A percentile compares a stretch with the other conserved stretches of the same genome.
Conservation (phyloP, 1,284 basidiomycete genomes). For the Apiotrichum porosum region DNA sequence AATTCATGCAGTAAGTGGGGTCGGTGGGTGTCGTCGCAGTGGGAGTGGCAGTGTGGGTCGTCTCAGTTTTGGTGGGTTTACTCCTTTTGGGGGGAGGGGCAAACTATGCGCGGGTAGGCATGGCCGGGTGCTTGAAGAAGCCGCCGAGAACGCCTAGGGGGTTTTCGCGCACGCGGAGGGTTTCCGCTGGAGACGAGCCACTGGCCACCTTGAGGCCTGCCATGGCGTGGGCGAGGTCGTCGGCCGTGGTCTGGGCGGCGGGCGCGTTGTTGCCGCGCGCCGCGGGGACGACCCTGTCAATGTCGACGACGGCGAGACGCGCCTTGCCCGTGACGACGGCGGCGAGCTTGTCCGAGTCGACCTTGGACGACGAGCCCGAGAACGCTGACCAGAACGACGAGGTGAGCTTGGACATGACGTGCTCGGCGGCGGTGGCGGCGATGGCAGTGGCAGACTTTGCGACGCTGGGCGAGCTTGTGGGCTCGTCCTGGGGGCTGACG, state of each 20-base stretch:
- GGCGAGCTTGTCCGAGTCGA: slow-evolving; percentile 48
- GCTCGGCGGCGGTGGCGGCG: slow-evolving; percentile 33
- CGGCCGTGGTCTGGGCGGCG: slow-evolving; percentile 2
- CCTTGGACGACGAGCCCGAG: slow-evolving; percentile 20
- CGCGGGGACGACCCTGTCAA: not conserved
- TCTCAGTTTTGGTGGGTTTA: not conserved
- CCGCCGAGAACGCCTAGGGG: slow-evolving; percentile 23
- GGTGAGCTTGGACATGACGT: slow-evolving; percentile 47
- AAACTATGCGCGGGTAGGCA: too few species aligned
- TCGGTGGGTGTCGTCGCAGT: too few species aligned
- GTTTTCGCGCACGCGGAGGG: slow-evolving; percentile 24
- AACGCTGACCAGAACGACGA: slow-evolving; percentile 51
- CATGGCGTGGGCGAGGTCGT: slow-evolving; percentile 28
- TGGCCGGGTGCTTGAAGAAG: slow-evolving; percentile 18
- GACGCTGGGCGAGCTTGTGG: slow-evolving; percentile 4
- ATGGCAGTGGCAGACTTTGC: slow-evolving; percentile 11
- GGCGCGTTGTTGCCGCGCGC: not conserved
- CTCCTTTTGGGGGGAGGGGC: not conserved
- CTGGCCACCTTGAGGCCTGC: slow-evolving; percentile 31
- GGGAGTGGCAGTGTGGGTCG: too few species aligned
- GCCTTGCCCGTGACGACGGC: slow-evolving; percentile 49
- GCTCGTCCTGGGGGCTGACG: slow-evolving; percentile 21
- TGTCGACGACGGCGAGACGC: slow-evolving; percentile 42
- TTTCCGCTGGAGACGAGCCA: slow-evolving; percentile 15
- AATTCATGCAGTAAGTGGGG: too few species aligned